Percentiles rank a stretch among this genome's conserved stretches.
phyloP scores from a whole-genome alignment of 805 yeast genomes.

The Torulaspora gathmanii region DNA sequence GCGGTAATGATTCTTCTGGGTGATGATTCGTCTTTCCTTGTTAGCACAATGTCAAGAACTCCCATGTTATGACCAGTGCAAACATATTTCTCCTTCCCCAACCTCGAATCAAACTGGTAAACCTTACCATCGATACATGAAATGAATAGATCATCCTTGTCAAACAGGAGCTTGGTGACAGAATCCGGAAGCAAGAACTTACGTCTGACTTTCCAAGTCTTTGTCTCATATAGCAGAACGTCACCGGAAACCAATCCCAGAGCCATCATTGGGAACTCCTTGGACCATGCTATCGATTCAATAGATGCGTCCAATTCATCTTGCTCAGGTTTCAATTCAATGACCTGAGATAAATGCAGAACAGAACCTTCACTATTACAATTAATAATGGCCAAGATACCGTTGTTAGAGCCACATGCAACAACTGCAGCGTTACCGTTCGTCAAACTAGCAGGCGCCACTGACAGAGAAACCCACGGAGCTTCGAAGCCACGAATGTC shows the following conservation, averaged over 20 bases:
- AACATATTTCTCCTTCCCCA: slow-evolving; percentile 69
- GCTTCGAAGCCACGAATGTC: slow-evolving; percentile 71
- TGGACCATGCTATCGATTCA: slow-evolving; percentile 82
- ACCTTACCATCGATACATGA: slow-evolving; percentile 82
- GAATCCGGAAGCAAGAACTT: slow-evolving; percentile 71
- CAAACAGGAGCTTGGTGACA: slow-evolving; percentile 71
- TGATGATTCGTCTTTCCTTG: slow-evolving; percentile 38
- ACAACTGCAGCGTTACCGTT: slow-evolving; percentile 49
- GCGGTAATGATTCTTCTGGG: slow-evolving; percentile 70
- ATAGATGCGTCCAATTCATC: slow-evolving; percentile 63
- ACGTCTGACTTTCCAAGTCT: slow-evolving; percentile 81
- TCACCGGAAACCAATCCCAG: slow-evolving; percentile 88
- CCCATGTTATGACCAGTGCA: slow-evolving; percentile 96
- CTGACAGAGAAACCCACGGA: slow-evolving; percentile 79
- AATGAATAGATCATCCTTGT: slow-evolving; percentile 55
- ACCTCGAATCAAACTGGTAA: slow-evolving; percentile 83
- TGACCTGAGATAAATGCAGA: slow-evolving; percentile 59
- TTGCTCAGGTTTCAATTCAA: slow-evolving; percentile 51
- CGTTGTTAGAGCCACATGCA: slow-evolving; percentile 87
- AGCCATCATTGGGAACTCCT: slow-evolving; percentile 61
- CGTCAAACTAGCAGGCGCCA: slow-evolving; percentile 34
- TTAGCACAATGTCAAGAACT: slow-evolving; percentile 74
- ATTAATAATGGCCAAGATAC: slow-evolving; percentile 75
- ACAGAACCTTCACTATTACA: slow-evolving; percentile 61
- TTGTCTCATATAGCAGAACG: slow-evolving; percentile 73